phyloP scores from a whole-genome alignment of 2,329 filamentous ascomycete species.

The Exophiala alcalophila region DNA sequence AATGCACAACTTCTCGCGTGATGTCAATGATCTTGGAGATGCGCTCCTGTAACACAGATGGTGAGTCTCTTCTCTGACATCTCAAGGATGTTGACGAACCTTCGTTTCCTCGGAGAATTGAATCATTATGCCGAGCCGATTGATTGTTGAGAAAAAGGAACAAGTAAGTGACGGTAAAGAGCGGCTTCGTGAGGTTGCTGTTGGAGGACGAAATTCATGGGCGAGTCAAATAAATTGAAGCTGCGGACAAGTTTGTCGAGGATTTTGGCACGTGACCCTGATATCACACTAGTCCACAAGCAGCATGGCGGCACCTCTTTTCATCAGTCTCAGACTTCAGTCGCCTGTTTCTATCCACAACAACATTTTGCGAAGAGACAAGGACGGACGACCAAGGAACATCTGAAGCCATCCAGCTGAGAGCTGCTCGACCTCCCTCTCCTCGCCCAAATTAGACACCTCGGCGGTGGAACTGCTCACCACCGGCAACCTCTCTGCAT shows the following conservation, averaged over 20 bases:
- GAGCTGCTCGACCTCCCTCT: no score
- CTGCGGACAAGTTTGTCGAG: conserved; percentile 12
- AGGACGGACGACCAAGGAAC: no score
- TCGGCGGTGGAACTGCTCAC: no score
- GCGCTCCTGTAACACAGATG: conserved; percentile 86
- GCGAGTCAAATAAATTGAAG: conserved; percentile 7
- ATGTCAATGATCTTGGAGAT: conserved; percentile 95
- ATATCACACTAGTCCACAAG: conserved; percentile 4
- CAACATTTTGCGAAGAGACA: no score
- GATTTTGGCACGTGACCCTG: conserved; percentile 5
- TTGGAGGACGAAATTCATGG: background rate
- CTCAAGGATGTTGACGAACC: conserved; percentile 58
- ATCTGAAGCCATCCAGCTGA: no score
- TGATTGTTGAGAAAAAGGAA: no score
- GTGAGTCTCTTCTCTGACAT: no score
- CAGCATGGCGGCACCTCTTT: conserved; percentile 8
- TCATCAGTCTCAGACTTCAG: conserved; percentile 3
- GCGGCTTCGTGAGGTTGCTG: background rate
- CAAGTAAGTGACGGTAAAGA: no score
- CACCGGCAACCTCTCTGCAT: no score
- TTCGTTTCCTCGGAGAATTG: conserved; percentile 94
- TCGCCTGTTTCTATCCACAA: background rate
- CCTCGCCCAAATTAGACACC: no score
- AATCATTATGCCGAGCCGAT: conserved; percentile 29
- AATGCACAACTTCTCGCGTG: conserved; percentile 90